Percentiles rank a stretch among this genome's conserved stretches.
Conservation (phyloP, 352 stramenopile species). For the Blastocystis sp. region DNA sequence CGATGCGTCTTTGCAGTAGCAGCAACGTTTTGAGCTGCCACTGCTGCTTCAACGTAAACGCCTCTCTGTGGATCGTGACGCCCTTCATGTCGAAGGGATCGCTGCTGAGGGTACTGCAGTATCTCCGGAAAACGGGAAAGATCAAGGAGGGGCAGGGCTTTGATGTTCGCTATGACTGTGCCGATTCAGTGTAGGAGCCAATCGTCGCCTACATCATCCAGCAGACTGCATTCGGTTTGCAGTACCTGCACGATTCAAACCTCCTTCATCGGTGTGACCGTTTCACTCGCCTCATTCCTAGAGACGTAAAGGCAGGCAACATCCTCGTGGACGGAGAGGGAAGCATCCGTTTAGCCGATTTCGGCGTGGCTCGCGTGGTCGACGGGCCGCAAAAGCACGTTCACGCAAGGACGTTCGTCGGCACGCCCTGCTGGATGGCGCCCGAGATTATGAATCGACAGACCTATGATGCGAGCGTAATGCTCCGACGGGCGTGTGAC, state of each 20-base stretch:
- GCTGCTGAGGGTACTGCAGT: constrained; percentile 4
- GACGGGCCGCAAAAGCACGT: constrained; percentile 34
- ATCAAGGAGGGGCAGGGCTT: constrained; percentile 35
- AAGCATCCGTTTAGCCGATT: constrained; percentile 41
- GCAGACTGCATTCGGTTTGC: constrained; percentile 19
- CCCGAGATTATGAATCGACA: constrained; percentile 28
- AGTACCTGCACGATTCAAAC: constrained; percentile 60
- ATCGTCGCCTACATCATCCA: constrained; percentile 66
- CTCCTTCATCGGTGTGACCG: constrained; percentile 39
- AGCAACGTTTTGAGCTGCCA: constrained; percentile 8
- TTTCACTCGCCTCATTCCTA: not conserved
- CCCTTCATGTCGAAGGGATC: constrained; percentile 57
- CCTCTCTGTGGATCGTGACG: constrained; percentile 37
- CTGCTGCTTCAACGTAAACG: constrained; percentile 31
- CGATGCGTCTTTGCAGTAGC: not conserved
- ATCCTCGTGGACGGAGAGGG: constrained; percentile 46
- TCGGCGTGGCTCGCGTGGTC: constrained; percentile 55
- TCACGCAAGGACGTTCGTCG: constrained; percentile 42
- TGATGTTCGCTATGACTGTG: not conserved
- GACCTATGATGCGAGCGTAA: not conserved
- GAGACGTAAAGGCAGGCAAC: constrained; percentile 65
- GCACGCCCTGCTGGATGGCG: constrained; percentile 70
- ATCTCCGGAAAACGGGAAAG: not conserved
- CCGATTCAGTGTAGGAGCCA: not conserved
- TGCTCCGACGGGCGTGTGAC: not conserved